Evolutionary conservation across 2,329 filamentous ascomycete species (phyloP).

Genomic region (Neofusicoccum ribis): DNA sequence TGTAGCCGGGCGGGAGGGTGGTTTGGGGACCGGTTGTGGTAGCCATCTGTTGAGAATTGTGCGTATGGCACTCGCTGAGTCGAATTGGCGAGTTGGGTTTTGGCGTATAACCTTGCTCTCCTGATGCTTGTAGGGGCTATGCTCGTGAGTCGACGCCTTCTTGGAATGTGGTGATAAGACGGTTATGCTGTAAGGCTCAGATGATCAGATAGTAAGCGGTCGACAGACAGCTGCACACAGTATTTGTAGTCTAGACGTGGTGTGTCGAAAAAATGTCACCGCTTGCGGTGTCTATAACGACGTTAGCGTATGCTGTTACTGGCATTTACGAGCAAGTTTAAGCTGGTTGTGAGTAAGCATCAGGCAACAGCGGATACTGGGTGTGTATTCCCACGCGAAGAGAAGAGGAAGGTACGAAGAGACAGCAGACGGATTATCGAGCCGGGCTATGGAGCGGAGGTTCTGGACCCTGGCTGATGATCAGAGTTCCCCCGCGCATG

Average conservation of each 20-base stretch:
- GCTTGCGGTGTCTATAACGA: neutral
- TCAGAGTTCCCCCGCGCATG: constrained; percentile 3
- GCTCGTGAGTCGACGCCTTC: too few species aligned
- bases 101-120: too few species aligned
- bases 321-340: neutral
- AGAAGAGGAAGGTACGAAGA: neutral
- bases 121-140: too few species aligned
- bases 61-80: neutral
- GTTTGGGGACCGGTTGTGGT: neutral
- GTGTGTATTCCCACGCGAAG: too few species aligned
- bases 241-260: neutral
- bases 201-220: too few species aligned
- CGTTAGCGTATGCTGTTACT: neutral
- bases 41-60: neutral
- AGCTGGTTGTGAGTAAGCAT: too few species aligned
- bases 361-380: neutral
- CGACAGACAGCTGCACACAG: too few species aligned
- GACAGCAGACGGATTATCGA: neutral
- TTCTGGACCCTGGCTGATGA: neutral
- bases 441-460: neutral
- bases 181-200: too few species aligned
- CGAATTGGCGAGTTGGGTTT: too few species aligned
- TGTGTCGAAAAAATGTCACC: neutral
- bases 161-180: too few species aligned
- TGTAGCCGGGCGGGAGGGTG: constrained; percentile 38